A percentile compares a stretch with the other conserved stretches of the same genome.
Evolutionary conservation across 164 flowering plant species (phyloP).

Genomic region (Vitis rupestris): DNA sequence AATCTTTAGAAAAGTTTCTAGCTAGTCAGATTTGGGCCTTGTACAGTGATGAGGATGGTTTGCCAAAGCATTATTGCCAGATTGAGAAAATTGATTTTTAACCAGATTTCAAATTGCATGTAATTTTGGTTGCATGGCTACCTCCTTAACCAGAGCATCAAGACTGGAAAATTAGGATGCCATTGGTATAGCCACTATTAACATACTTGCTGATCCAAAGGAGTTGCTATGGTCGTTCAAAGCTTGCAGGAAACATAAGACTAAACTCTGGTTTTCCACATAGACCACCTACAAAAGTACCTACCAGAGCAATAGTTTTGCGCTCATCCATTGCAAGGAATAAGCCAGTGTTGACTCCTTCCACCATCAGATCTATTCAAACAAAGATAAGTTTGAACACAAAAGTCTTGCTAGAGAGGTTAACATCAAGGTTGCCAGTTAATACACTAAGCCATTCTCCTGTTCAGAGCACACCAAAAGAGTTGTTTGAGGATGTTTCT

Average conservation of each 20-base stretch:
- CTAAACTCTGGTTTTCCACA: constrained; percentile 4
- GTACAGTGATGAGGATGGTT: constrained; percentile 37
- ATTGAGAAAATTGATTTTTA: constrained; percentile 23
- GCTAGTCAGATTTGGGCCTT: constrained; percentile 54
- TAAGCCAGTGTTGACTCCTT: neutral
- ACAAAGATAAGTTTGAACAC: neutral
- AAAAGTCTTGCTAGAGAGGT: neutral
- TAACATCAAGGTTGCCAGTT: constrained; percentile 1
- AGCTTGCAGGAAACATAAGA: neutral
- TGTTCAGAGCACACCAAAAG: no score
- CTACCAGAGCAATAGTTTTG: neutral
- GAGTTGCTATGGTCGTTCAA: no score
- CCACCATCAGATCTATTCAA: neutral
- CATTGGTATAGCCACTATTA: no score
- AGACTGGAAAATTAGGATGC: no score
- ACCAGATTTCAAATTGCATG: constrained; percentile 21
- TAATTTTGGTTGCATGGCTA: constrained; percentile 37
- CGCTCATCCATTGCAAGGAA: neutral
- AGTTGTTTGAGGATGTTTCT: no score
- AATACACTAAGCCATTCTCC: neutral
- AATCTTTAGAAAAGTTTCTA: constrained; percentile 28
- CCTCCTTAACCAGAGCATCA: no score
- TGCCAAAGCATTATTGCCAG: constrained; percentile 44
- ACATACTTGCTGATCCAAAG: no score
- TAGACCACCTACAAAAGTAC: neutral